Evolutionary conservation across 306 rosid species (phyloP).

Genomic region (Dryas alaskensis): DNA sequence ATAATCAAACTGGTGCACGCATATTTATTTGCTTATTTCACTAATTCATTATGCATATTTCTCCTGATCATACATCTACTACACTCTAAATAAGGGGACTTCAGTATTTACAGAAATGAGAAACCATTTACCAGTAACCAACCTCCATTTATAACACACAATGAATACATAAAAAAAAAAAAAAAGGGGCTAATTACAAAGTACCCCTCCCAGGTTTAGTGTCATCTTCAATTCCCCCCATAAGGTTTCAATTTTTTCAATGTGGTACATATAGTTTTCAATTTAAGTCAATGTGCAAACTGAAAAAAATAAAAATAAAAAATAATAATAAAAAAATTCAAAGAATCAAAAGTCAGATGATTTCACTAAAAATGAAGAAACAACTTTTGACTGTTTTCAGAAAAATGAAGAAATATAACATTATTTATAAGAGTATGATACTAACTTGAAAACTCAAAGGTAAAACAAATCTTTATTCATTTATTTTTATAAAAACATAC

Average conservation of each 20-base stretch:
- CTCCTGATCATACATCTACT: no score
- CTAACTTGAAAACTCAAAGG: not conserved
- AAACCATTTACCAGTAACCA: not conserved
- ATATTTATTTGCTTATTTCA: not conserved
- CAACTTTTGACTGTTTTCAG: slow-evolving; percentile 36
- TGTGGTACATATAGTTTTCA: no score
- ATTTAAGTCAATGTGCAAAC: no score
- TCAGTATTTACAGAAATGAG: not conserved
- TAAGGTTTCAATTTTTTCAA: no score
- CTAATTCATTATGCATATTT: no score
- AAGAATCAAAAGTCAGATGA: no score
- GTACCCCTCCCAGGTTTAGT: no score
- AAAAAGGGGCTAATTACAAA: not conserved
- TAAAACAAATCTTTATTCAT: not conserved
- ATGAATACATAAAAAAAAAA: not conserved
- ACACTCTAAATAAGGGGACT: not conserved
- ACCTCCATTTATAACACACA: not conserved
- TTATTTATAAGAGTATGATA: not conserved
- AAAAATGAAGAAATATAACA: slow-evolving; percentile 18
- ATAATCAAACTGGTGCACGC: not conserved
- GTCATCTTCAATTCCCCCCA: no score
- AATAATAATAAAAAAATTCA: no score
- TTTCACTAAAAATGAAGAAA: no score
- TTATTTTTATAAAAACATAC: no score
- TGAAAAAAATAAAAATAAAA: no score